phyloP scores from a whole-genome alignment of 768 basidiomycete species.

The Neoboletus subvelutipes region DNA sequence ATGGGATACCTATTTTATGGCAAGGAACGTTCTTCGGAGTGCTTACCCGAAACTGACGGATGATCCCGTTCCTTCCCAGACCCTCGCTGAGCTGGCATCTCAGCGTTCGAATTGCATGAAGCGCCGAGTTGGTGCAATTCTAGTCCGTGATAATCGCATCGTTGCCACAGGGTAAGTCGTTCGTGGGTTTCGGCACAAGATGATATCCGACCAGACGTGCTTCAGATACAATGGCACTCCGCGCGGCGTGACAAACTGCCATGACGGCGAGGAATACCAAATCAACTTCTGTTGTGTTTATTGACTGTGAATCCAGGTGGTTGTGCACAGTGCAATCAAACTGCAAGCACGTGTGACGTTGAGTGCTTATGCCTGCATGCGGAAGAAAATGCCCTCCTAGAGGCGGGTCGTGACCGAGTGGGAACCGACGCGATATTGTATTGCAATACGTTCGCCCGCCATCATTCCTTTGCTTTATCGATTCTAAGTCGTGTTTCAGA shows the following conservation, averaged over 20 bases:
- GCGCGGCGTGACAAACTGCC: slow-evolving; percentile 84
- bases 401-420: slow-evolving; percentile 91
- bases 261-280: slow-evolving; percentile 29
- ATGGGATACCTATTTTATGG: slow-evolving; percentile 99
- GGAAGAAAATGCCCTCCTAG: slow-evolving; percentile 94
- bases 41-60: slow-evolving; percentile 6
- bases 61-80: slow-evolving; percentile 48
- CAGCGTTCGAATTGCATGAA: slow-evolving; percentile 96
- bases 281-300: slow-evolving; percentile 27
- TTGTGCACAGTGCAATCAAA: slow-evolving; percentile 75
- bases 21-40: slow-evolving; percentile 29
- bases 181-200: neutral
- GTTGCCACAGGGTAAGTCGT: slow-evolving; percentile 69
- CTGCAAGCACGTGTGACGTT: slow-evolving; percentile 44
- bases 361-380: slow-evolving; percentile 96
- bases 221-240: slow-evolving; percentile 94
- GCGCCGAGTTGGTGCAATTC: slow-evolving; percentile 88
- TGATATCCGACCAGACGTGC: slow-evolving; percentile 1
- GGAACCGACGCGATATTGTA: slow-evolving; percentile 83
- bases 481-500: slow-evolving; percentile 40
- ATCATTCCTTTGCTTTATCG: neutral
- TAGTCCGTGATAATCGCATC: slow-evolving; percentile 82
- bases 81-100: slow-evolving; percentile 86
- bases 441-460: slow-evolving; percentile 86
- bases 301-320: slow-evolving; percentile 78